A percentile compares a stretch with the other conserved stretches of the same genome.
phyloP scores from a whole-genome alignment of 495 filamentous ascomycete species.

The Penicillium tannophilum region DNA sequence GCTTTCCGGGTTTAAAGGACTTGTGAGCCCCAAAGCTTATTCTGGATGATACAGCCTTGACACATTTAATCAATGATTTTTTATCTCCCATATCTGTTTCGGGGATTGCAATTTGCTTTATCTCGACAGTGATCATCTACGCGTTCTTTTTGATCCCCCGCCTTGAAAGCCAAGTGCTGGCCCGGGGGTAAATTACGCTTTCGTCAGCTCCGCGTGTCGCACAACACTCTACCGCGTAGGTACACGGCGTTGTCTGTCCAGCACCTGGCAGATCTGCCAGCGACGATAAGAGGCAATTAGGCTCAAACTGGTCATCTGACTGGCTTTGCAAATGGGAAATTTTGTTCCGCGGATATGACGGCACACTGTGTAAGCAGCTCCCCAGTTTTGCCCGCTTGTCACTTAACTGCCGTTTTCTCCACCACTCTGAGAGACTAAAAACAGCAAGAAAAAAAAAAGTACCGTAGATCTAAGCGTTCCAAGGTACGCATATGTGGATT shows the following conservation, averaged over 20 bases:
- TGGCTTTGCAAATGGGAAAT: constrained; percentile 2
- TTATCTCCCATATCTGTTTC: background rate
- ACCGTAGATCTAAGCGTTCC: background rate
- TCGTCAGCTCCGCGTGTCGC: constrained; percentile 26
- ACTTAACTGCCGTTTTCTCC: background rate
- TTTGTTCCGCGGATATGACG: constrained; percentile 9
- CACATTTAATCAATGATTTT: background rate
- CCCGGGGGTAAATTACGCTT: constrained; percentile 14
- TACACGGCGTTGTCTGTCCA: background rate
- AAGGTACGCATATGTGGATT: background rate
- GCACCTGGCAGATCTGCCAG: background rate
- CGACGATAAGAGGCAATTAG: background rate
- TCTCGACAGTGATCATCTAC: no score
- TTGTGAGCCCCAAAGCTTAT: constrained; percentile 1
- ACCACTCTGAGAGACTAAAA: background rate
- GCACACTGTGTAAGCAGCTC: constrained; percentile 13
- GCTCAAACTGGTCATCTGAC: constrained; percentile 27
- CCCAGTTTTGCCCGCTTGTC: background rate
- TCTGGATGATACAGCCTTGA: background rate
- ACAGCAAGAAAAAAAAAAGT: background rate
- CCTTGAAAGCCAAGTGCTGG: constrained; percentile 2
- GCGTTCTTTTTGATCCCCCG: no score
- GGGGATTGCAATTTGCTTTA: background rate
- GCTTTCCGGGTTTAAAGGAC: background rate
- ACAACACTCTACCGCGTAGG: constrained; percentile 1